Percentiles rank a stretch among this genome's conserved stretches.
Evolutionary conservation across 768 basidiomycete species (phyloP).

Genomic region (Serpula lacrymans): DNA sequence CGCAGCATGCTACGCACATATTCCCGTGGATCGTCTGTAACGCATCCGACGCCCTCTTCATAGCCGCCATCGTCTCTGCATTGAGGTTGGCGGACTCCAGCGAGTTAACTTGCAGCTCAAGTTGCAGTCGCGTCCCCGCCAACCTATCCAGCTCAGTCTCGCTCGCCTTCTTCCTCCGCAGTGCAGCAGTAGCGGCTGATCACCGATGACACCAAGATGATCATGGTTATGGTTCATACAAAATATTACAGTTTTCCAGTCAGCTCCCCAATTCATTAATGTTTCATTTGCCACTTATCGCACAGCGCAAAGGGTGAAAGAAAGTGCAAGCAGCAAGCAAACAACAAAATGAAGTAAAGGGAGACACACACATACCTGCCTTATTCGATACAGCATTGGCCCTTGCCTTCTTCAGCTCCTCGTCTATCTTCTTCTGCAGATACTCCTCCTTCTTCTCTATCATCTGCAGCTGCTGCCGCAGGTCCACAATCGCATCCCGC

Average conservation of each 20-base stretch:
- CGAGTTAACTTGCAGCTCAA: slow-evolving; percentile 96
- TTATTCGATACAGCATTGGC: slow-evolving; percentile 94
- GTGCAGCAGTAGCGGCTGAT: slow-evolving; percentile 86
- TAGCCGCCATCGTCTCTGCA: slow-evolving; percentile 93
- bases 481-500: slow-evolving; percentile 87
- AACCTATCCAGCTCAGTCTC: slow-evolving; percentile 86
- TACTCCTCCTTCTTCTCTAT: slow-evolving; percentile 99
- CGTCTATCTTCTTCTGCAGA: slow-evolving; percentile 94
- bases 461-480: slow-evolving; percentile 93
- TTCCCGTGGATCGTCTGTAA: slow-evolving; percentile 87
- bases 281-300: background rate
- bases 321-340: background rate
- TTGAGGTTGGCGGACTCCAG: slow-evolving; percentile 97
- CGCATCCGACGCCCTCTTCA: slow-evolving; percentile 93
- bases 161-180: slow-evolving; percentile 89
- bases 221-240: no score
- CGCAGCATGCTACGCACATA: slow-evolving; percentile 85
- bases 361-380: slow-evolving; percentile 70
- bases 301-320: slow-evolving; percentile 2
- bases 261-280: no score
- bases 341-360: slow-evolving; percentile 5
- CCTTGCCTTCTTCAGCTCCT: slow-evolving; percentile 88
- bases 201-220: no score
- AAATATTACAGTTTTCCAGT: no score
- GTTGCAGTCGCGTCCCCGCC: slow-evolving; percentile 80